Conservation (phyloP, 148 eudicot genomes). For the Rhododendron henanense region DNA sequence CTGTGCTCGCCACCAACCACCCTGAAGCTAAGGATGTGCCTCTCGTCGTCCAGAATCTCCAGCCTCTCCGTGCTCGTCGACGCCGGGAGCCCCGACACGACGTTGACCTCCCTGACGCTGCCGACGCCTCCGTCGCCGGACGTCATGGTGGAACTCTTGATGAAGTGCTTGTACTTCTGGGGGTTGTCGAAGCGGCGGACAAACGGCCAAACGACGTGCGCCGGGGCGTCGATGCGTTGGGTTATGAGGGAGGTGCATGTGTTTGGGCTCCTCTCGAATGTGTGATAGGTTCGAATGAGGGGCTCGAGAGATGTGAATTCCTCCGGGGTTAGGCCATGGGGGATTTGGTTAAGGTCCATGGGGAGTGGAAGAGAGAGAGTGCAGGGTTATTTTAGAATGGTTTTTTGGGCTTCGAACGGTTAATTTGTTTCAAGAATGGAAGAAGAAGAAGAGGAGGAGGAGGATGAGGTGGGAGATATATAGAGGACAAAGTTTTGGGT, state of each 20-base stretch:
- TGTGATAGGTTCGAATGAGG: constrained; percentile 51
- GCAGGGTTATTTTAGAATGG: not conserved
- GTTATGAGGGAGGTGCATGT: constrained; percentile 73
- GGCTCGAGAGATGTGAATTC: constrained; percentile 50
- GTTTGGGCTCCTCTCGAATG: constrained; percentile 45
- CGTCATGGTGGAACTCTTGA: constrained; percentile 58
- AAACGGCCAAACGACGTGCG: constrained; percentile 55
- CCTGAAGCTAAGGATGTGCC: constrained; percentile 55
- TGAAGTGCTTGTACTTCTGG: constrained; percentile 82
- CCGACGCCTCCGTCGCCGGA: constrained; percentile 66
- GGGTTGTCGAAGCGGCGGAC: constrained; percentile 77
- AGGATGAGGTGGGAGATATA: not conserved
- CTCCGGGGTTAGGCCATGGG: constrained; percentile 47
- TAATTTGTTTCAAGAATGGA: not conserved
- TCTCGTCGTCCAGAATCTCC: constrained; percentile 62
- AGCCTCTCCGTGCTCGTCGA: constrained; percentile 72
- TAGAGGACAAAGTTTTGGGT: not conserved
- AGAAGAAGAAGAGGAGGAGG: not conserved
- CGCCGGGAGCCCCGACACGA: constrained; percentile 77
- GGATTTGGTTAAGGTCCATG: constrained; percentile 18
- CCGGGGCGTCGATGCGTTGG: constrained; percentile 75
- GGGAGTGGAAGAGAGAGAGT: not conserved
- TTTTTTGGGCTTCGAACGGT: not conserved
- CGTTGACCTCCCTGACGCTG: constrained; percentile 64
- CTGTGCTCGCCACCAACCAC: constrained; percentile 85